Base-by-base conservation (phyloP, 371 early-diverging fungal species). In the Quaeritorhiza haematococci region DNA sequence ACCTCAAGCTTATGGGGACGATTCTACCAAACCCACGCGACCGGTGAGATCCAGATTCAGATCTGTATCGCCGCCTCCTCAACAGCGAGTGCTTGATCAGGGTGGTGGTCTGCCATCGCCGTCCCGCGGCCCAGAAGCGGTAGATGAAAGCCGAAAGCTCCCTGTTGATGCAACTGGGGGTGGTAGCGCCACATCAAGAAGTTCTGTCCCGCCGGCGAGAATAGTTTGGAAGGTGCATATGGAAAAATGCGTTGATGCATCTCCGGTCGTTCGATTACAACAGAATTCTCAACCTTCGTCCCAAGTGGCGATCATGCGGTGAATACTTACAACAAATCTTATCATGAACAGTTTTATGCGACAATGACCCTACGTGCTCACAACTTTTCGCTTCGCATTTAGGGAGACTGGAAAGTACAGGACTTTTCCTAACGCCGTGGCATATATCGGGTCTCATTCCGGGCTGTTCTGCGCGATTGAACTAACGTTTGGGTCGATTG, bases 171-270 rank as follows among this genome's bases (percentile, higher is more conserved):
- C n/a, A n/a, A n/a, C n/a, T n/a, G n/a, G n/a, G n/a, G n/a, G n/a
- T n/a, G n/a, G n/a, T n/a, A n/a, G n/a, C n/a, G n/a, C n/a, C n/a
- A n/a, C n/a, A n/a, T n/a, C n/a, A n/a, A n/a, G n/a, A n/a, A n/a
- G n/a, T n/a, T n/a, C n/a, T n/a, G n/a, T n/a, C n/a, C n/a, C n/a
- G n/a, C n/a, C n/a, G n/a, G n/a, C n/a, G n/a, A 38, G n/a, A 3
- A 33, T 17, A 13, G 50, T 33, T 4, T 58, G 58, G 58, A 2
- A 21, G 28, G 38, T 49, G 7, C 42, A 58, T 27, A 35, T 58
- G 5, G 43, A 34, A 17, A 58, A 58, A 41, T 58, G 58, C 51
- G 42, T 58, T 8, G 58, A 58, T 34, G 58, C 58, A 3, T 53
- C 58, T 5, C 58, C 58, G 19, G 41, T 58, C 2, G 28, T 58